A percentile compares a stretch with the other conserved stretches of the same genome.
phyloP scores from a whole-genome alignment of 23 red algal genomes.

The Gracilariopsis chorda region DNA sequence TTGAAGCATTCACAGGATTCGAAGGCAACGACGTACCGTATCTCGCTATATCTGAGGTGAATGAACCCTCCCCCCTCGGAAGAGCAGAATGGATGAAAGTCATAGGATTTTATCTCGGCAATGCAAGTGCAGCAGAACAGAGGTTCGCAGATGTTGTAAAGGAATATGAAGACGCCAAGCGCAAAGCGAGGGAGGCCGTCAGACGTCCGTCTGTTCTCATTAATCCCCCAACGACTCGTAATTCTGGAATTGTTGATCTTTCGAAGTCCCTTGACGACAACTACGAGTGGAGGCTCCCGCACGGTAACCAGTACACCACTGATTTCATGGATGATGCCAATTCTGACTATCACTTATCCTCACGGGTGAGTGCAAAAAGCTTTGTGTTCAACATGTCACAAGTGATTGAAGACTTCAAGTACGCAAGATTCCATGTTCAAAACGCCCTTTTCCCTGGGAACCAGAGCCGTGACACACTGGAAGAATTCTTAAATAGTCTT shows the following conservation, averaged over 20 bases:
- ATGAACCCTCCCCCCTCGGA: slow-evolving; percentile 22
- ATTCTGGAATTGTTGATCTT: neutral
- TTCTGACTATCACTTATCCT: neutral
- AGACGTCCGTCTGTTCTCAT: slow-evolving; percentile 64
- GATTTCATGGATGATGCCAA: slow-evolving; percentile 16
- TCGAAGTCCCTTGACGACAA: neutral
- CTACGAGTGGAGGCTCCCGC: neutral
- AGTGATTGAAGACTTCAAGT: slow-evolving; percentile 5
- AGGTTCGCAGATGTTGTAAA: slow-evolving; percentile 19
- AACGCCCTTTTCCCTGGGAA: neutral
- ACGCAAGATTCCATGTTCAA: neutral
- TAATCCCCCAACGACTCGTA: neutral
- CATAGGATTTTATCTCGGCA: slow-evolving; percentile 44
- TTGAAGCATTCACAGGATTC: neutral
- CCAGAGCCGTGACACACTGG: neutral
- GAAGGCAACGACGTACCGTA: neutral
- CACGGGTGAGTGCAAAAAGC: neutral
- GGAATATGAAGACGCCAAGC: slow-evolving; percentile 36
- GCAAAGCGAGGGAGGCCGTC: neutral
- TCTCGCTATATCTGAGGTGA: slow-evolving; percentile 32
- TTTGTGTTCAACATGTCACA: neutral
- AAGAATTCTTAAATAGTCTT: neutral
- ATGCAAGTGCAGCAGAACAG: neutral
- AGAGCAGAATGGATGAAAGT: slow-evolving; percentile 69
- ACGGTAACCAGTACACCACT: neutral